A percentile compares a stretch with the other conserved stretches of the same genome.
Conservation (phyloP, 176 grass and related monocot genomes). For the Olyra latifolia region DNA sequence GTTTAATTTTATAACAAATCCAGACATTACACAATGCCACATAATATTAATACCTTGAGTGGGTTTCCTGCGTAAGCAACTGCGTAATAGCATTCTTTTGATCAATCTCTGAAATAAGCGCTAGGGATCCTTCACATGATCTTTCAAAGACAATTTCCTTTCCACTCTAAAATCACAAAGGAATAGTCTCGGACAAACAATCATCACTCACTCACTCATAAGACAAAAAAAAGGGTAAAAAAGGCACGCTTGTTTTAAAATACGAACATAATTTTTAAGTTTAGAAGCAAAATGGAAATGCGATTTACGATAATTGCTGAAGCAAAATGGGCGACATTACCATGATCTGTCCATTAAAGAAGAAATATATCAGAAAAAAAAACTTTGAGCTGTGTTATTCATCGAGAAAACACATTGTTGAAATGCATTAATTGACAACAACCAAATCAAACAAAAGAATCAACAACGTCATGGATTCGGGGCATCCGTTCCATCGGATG, state of each 20-base stretch:
- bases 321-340: not conserved
- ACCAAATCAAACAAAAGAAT: too few relatives aligned
- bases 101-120: conserved; percentile 50
- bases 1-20: not conserved
- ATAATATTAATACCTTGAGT: conserved; percentile 46
- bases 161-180: conserved; percentile 33
- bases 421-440: not conserved
- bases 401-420: not conserved
- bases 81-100: conserved; percentile 57
- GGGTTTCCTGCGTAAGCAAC: conserved; percentile 63
- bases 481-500: not conserved
- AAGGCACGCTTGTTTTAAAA: not conserved
- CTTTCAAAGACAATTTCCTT: conserved; percentile 49
- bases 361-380: not conserved
- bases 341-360: conserved; percentile 16
- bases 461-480: not conserved
- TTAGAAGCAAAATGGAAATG: not conserved
- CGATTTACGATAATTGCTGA: not conserved
- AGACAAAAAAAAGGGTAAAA: not conserved
- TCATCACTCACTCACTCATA: not conserved
- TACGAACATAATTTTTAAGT: not conserved
- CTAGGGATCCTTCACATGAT: conserved; percentile 34
- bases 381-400: not conserved
- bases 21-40: not conserved
- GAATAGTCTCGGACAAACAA: not conserved